Conservation (phyloP, 306 rosid genomes). For the Hippophae rhamnoides region DNA sequence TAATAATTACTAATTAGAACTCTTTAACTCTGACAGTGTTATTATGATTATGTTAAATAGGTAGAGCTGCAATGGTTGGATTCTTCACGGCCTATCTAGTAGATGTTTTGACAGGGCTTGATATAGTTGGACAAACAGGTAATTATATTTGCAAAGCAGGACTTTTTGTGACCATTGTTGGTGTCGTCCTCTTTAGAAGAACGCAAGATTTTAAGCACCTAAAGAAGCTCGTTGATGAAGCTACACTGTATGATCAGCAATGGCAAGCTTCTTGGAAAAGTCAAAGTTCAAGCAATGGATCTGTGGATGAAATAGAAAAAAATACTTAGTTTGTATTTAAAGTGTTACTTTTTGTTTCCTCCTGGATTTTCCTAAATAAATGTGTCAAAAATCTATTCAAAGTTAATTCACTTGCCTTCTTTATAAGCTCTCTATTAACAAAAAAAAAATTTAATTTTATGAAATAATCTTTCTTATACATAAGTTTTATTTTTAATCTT, state of each 20-base stretch:
- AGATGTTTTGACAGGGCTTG: constrained; percentile 31
- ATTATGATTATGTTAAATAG: constrained; percentile 1
- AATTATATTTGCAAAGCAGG: constrained; percentile 35
- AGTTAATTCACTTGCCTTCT: too few relatives aligned
- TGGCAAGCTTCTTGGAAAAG: constrained; percentile 40
- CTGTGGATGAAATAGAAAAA: neutral
- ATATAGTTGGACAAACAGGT: constrained; percentile 32
- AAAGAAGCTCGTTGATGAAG: constrained; percentile 29
- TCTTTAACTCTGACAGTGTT: neutral
- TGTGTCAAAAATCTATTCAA: too few relatives aligned
- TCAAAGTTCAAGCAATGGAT: neutral
- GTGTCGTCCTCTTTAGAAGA: constrained; percentile 21
- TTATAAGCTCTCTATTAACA: too few relatives aligned
- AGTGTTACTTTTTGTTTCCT: too few relatives aligned
- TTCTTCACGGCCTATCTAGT: constrained; percentile 32
- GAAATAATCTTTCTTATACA: too few relatives aligned
- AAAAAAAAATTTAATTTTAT: too few relatives aligned
- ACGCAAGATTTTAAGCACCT: constrained; percentile 21
- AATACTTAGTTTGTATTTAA: neutral
- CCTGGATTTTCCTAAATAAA: too few relatives aligned
- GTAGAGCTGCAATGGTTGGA: constrained; percentile 44
- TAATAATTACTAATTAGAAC: neutral
- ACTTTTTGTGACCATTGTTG: constrained; percentile 22
- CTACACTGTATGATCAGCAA: constrained; percentile 34
- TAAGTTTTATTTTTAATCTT: too few relatives aligned